Percentiles rank a stretch among this genome's conserved stretches.
These are phyloP conservation scores for Geotrichum bryndzae DNA, from an alignment of 1,139 yeast genomes.

Conservation along the genomic window DNA sequence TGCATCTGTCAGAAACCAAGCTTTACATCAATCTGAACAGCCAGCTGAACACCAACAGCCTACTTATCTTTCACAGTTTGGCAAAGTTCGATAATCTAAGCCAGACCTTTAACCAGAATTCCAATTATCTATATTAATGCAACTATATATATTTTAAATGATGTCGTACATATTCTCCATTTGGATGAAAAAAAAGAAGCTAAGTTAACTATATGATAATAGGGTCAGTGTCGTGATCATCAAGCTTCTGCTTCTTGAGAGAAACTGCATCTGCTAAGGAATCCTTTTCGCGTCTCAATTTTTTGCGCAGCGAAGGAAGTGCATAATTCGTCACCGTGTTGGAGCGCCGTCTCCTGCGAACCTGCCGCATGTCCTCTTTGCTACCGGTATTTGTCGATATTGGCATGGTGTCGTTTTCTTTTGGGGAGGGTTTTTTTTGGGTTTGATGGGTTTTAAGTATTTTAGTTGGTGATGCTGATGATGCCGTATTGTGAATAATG, in stretches of 20 bases:
- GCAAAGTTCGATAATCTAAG: constrained; percentile 8
- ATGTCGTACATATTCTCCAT: neutral
- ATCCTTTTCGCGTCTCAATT: constrained; percentile 63
- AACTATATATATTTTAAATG: neutral
- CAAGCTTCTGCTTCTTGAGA: neutral
- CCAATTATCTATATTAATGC: neutral
- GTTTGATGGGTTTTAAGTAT: neutral
- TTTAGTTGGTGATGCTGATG: neutral
- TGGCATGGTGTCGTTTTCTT: constrained; percentile 21
- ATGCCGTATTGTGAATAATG: neutral
- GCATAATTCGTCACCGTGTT: constrained; percentile 52
- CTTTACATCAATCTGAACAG: constrained; percentile 26
- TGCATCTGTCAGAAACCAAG: constrained; percentile 31
- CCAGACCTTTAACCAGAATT: neutral
- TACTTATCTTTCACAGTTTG: constrained; percentile 24
- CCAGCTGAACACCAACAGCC: constrained; percentile 24
- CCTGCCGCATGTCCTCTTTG: neutral
- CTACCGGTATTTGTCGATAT: constrained; percentile 14
- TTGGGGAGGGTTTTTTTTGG: constrained; percentile 18
- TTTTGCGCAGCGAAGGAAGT: constrained; percentile 59
- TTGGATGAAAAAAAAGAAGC: neutral
- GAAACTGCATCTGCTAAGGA: neutral
- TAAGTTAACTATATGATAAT: neutral
- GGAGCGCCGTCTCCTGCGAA: constrained; percentile 39
- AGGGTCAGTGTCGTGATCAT: neutral